phyloP scores from a whole-genome alignment of 2,329 filamentous ascomycete genomes.

The Sarocladium strictum region DNA sequence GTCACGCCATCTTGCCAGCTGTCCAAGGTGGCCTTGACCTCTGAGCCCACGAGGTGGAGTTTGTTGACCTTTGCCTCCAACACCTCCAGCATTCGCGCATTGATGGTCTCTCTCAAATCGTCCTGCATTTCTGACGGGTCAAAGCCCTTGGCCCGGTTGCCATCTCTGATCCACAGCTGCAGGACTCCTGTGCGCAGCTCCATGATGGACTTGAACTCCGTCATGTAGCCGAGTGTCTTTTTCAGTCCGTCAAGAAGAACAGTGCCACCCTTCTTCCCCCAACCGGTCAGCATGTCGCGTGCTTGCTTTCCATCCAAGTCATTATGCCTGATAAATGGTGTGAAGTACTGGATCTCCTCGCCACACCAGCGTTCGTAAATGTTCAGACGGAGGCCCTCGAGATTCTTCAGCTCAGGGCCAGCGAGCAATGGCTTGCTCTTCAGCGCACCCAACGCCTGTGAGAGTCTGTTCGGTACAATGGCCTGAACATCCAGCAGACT shows the following conservation, averaged over 20 bases:
- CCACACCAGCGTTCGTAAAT: slow-evolving; percentile 74
- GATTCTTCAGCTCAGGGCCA: slow-evolving; percentile 57
- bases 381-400: slow-evolving; percentile 72
- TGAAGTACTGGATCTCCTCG: slow-evolving; percentile 78
- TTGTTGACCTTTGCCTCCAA: slow-evolving; percentile 58
- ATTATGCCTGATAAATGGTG: slow-evolving; percentile 79
- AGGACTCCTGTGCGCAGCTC: slow-evolving; percentile 64
- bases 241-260: slow-evolving; percentile 57
- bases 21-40: slow-evolving; percentile 56
- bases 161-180: slow-evolving; percentile 69
- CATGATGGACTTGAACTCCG: slow-evolving; percentile 63
- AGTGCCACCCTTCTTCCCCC: slow-evolving; percentile 57
- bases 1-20: slow-evolving; percentile 52
- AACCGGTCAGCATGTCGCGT: slow-evolving; percentile 53
- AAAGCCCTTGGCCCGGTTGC: slow-evolving; percentile 58
- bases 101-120: slow-evolving; percentile 62
- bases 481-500: slow-evolving; percentile 74
- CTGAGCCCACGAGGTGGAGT: slow-evolving; percentile 58
- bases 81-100: slow-evolving; percentile 58
- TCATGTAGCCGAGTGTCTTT: slow-evolving; percentile 51
- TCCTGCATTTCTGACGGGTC: slow-evolving; percentile 64
- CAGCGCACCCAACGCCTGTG: slow-evolving; percentile 61
- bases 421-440: slow-evolving; percentile 67
- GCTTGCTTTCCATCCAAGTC: slow-evolving; percentile 59
- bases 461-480: slow-evolving; percentile 66